phyloP scores from a whole-genome alignment of 1,284 basidiomycete species.

The Athelia sp. region DNA sequence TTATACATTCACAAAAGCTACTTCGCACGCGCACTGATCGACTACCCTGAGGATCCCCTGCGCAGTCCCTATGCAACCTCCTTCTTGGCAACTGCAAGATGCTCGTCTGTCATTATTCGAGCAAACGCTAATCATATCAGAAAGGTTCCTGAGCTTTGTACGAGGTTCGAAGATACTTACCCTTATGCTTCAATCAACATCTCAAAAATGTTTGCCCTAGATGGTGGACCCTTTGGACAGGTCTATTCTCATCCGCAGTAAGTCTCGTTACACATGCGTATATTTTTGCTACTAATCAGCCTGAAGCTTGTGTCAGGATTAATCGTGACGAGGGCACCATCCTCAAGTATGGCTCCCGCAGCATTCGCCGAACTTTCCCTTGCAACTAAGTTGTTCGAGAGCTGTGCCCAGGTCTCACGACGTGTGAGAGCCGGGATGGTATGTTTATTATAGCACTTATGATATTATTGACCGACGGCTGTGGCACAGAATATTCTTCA shows the following conservation, averaged over 20 bases:
- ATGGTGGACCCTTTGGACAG: constrained; percentile 68
- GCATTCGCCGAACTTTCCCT: constrained; percentile 52
- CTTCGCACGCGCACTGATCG: constrained; percentile 59
- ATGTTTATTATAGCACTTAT: too few species aligned
- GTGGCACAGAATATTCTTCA: too few species aligned
- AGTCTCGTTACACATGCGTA: constrained; percentile 46
- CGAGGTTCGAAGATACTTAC: too few species aligned
- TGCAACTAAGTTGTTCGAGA: constrained; percentile 49
- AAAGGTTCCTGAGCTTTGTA: constrained; percentile 50
- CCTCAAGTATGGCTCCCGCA: constrained; percentile 53
- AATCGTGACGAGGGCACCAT: constrained; percentile 50
- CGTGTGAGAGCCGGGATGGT: too few species aligned
- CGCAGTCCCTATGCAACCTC: constrained; percentile 61
- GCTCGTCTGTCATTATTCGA: constrained; percentile 49
- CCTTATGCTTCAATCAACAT: too few species aligned
- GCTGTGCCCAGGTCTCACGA: constrained; percentile 25
- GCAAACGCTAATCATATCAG: constrained; percentile 47
- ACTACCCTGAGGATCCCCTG: constrained; percentile 53
- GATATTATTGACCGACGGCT: too few species aligned
- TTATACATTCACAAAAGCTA: constrained; percentile 67
- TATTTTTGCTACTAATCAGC: constrained; percentile 35
- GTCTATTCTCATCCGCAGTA: constrained; percentile 60
- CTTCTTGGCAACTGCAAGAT: constrained; percentile 59
- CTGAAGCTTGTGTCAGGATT: constrained; percentile 49
- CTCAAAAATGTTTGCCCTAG: constrained; percentile 21